Base-by-base conservation (phyloP, 139 green algal genomes). In the Micractinium sp. region DNA sequence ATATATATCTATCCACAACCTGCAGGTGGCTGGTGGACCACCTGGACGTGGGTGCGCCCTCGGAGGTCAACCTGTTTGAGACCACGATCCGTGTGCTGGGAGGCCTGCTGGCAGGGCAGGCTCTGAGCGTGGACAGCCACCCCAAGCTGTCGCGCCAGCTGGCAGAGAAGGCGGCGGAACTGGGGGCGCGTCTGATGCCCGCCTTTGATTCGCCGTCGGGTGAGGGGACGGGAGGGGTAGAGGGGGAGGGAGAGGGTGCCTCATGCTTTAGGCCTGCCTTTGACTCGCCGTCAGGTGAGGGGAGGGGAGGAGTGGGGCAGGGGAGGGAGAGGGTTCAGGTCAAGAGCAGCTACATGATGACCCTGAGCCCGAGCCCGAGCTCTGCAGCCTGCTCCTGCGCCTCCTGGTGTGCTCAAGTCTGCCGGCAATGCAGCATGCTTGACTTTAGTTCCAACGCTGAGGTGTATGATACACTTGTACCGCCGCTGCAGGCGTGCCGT, bases 51-150 rank as follows among this genome's bases (percentile, higher is more conserved):
- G 36, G 27, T 5, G 61, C 39, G 0, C 60, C 91, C 33, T 85
- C 60, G 29, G 41, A 88, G 7, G 93, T 96, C 16, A 96, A 96
- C 79, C 78, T 99, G 63, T 99, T 99, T 92, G 97, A 99, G 91
- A 97, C 95, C 20, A 99, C 97, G 36, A 99, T 99, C 85, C 92
- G 97, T 74, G 92, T 99, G 29, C 89, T 99, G n/a, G 97, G 97
- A 0, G 97, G 97, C 19, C 94, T 99, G 71, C 81, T 98, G 63
- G 95, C 95, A 1, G 95, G 97, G 3, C 97, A 96, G 88, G 94
- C 96, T 87, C 92, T 97, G 61, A 85, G 69, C 76, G n/a, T 47
- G 13, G 74, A 38, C 79, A 71, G 27, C 81, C 61, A 88, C 61
- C 74, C 89, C 2, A 39, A 38, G 33, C 89, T 81, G 66, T 38